These are phyloP conservation scores for Xylaria scruposa DNA, from an alignment of 495 filamentous ascomycete species.

Conservation along the genomic window DNA sequence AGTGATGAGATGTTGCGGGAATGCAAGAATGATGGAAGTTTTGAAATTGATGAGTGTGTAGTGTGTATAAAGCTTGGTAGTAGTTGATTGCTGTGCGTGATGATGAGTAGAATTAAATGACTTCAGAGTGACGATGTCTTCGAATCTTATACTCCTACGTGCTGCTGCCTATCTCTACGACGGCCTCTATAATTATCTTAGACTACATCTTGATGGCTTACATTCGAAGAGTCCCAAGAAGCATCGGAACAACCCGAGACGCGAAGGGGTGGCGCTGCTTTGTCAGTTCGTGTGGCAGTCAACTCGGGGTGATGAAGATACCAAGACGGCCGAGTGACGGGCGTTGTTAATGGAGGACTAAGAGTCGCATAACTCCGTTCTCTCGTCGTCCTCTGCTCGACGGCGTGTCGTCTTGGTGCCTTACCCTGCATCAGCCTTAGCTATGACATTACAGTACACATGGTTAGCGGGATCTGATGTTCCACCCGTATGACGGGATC, in stretches of 20 bases:
- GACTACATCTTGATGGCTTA: neutral
- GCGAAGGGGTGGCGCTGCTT: neutral
- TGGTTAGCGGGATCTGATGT: neutral
- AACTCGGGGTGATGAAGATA: neutral
- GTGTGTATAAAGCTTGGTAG: neutral
- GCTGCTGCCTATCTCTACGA: neutral
- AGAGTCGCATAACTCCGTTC: neutral
- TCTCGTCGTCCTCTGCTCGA: neutral
- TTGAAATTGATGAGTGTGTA: neutral
- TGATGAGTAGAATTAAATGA: conserved; percentile 17
- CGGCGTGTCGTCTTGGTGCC: neutral
- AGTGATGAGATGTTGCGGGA: conserved; percentile 8
- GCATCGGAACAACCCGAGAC: neutral
- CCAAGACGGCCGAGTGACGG: neutral
- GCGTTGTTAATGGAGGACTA: neutral
- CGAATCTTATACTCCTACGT: conserved; percentile 8
- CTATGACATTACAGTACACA: neutral
- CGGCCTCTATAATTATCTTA: neutral
- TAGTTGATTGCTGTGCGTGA: conserved; percentile 5
- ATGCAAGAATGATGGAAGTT: neutral
- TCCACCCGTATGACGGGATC: neutral
- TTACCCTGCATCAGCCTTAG: neutral
- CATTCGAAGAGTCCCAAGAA: neutral
- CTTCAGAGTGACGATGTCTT: conserved; percentile 8
- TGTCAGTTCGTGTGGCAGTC: neutral